Conservation (phyloP, 2,329 filamentous ascomycete species). For the Orbilia quercus region DNA sequence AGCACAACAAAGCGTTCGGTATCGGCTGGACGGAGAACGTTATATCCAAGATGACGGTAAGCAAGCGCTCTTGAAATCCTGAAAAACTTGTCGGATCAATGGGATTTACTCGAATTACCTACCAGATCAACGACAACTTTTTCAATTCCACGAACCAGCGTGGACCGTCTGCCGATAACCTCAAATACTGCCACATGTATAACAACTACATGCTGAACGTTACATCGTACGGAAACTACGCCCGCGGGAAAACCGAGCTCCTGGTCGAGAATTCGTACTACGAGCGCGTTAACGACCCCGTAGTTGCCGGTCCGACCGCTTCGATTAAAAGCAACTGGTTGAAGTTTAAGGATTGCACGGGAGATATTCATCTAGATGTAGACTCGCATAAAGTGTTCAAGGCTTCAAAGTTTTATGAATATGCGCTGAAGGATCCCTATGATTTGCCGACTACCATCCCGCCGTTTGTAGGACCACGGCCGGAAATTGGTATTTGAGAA, state of each 20-base stretch:
- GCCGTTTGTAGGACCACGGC: constrained; percentile 31
- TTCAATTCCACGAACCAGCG: constrained; percentile 59
- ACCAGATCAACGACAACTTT: constrained; percentile 59
- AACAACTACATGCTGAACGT: constrained; percentile 58
- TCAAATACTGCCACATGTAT: constrained; percentile 58
- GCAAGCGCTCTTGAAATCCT: neutral
- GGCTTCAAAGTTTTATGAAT: constrained; percentile 43
- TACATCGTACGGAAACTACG: constrained; percentile 59
- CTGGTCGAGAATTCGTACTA: constrained; percentile 59
- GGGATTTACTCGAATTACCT: constrained; percentile 1
- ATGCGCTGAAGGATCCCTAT: constrained; percentile 41
- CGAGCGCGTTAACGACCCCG: constrained; percentile 58
- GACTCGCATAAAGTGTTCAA: constrained; percentile 39
- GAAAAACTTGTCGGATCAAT: neutral
- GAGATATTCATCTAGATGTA: constrained; percentile 43
- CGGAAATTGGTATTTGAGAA: constrained; percentile 36
- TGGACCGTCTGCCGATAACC: constrained; percentile 58
- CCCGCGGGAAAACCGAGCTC: constrained; percentile 57
- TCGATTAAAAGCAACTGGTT: constrained; percentile 57
- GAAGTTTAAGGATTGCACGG: constrained; percentile 58
- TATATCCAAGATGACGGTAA: constrained; percentile 57
- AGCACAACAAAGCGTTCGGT: constrained; percentile 59
- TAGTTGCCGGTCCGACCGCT: constrained; percentile 56
- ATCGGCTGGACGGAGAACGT: constrained; percentile 59
- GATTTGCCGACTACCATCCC: constrained; percentile 39